Percentiles rank a stretch among this genome's conserved stretches.
Evolutionary conservation across 805 yeast species (phyloP).

Genomic region (Pichia cabralensis): DNA sequence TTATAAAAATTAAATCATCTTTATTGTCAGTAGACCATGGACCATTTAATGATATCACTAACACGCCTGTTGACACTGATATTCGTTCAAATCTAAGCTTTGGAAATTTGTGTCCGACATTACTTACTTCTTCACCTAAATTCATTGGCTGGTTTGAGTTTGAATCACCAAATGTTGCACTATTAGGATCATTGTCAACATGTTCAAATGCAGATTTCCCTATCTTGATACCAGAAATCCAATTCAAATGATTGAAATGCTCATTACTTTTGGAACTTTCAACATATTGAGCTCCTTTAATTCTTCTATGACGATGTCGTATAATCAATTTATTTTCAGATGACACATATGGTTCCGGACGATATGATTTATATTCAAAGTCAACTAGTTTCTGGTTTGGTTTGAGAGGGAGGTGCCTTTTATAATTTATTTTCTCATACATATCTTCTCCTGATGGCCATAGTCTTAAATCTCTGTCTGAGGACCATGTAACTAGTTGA

Average conservation of each 20-base stretch:
- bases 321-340: constrained; percentile 17
- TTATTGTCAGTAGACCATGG: constrained; percentile 49
- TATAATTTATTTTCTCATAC: constrained; percentile 37
- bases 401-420: constrained; percentile 21
- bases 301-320: constrained; percentile 6
- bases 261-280: constrained; percentile 19
- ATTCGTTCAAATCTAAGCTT: constrained; percentile 79
- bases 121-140: constrained; percentile 84
- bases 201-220: constrained; percentile 38
- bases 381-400: constrained; percentile 28
- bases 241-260: constrained; percentile 59
- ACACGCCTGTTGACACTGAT: constrained; percentile 75
- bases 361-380: constrained; percentile 31
- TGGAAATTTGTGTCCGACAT: constrained; percentile 83
- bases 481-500: constrained; percentile 90
- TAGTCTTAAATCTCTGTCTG: constrained; percentile 72
- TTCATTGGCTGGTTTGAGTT: constrained; percentile 38
- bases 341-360: constrained; percentile 36
- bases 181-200: constrained; percentile 27
- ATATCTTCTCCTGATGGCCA: constrained; percentile 59
- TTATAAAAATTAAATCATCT: constrained; percentile 46
- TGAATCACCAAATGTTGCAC: constrained; percentile 27
- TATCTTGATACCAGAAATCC: constrained; percentile 90
- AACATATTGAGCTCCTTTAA: constrained; percentile 13
- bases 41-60: constrained; percentile 72